Conservation (phyloP, 139 green algal genomes). For the Tetradesmus obliquus region DNA sequence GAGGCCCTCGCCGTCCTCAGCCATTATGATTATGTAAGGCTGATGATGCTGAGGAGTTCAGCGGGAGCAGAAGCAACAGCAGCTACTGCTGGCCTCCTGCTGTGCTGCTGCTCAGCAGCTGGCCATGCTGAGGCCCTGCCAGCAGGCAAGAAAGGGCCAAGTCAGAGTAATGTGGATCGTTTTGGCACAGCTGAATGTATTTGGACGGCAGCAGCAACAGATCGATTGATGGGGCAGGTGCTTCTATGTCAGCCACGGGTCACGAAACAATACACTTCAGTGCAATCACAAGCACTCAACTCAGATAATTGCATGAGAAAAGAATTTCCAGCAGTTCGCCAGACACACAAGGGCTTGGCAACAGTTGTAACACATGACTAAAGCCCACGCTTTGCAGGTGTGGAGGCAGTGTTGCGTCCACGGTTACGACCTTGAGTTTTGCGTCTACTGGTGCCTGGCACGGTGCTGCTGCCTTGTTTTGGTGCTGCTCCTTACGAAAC, state of each 20-base stretch:
- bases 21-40: neutral
- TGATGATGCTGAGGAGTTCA: neutral
- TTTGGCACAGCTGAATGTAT: neutral
- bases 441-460: neutral
- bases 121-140: neutral
- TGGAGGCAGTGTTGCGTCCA: neutral
- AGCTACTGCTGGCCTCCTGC: conserved; percentile 7
- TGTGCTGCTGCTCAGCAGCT: conserved; percentile 7
- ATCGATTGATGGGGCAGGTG: neutral
- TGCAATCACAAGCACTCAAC: neutral
- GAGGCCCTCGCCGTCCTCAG: neutral
- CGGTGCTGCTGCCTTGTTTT: neutral
- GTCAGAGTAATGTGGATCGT: neutral
- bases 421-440: neutral
- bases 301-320: too few species aligned
- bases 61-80: neutral
- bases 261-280: neutral
- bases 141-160: neutral
- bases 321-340: neutral
- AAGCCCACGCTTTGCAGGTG: neutral
- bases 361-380: neutral
- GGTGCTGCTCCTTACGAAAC: neutral
- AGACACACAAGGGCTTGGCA: neutral
- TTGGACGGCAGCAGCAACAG: neutral
- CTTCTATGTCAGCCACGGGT: neutral